phyloP scores from a whole-genome alignment of 1,284 basidiomycete species.

The Rhodotorula mucilaginosa region DNA sequence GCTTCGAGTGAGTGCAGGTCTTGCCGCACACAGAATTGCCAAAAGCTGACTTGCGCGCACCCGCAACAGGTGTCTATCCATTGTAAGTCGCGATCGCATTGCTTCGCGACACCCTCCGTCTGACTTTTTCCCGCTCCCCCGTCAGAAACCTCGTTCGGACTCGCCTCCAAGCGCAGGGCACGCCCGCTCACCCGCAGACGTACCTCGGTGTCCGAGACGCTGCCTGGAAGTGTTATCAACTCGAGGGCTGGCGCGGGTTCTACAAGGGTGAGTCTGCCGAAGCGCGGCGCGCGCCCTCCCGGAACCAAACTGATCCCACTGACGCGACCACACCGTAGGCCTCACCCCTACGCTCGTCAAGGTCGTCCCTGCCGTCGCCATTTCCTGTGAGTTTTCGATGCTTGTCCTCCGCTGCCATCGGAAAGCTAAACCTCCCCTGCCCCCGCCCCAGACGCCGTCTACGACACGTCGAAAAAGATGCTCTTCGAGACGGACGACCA shows the following conservation, averaged over 20 bases:
- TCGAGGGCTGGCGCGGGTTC: constrained; percentile 90
- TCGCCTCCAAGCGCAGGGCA: constrained; percentile 91
- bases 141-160: constrained; percentile 88
- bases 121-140: neutral
- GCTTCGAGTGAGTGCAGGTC: constrained; percentile 48
- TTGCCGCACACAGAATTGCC: neutral
- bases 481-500: constrained; percentile 31
- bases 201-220: constrained; percentile 91
- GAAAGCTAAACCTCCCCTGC: too few species aligned
- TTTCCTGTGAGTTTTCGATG: constrained; percentile 63
- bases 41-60: neutral
- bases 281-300: constrained; percentile 50
- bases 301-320: neutral
- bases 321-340: neutral
- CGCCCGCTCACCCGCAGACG: constrained; percentile 80
- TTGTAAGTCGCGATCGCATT: constrained; percentile 2
- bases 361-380: constrained; percentile 91
- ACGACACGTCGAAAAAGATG: constrained; percentile 37
- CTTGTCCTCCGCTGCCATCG: too few species aligned
- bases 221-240: constrained; percentile 70
- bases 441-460: constrained; percentile 29
- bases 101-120: neutral
- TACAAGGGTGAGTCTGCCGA: constrained; percentile 75
- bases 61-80: constrained; percentile 69
- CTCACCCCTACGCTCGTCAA: constrained; percentile 48